Percentiles rank a stretch among this genome's conserved stretches.
These are phyloP conservation scores for Hymenoscyphus infarciens DNA, from an alignment of 2,329 filamentous ascomycete genomes.

Conservation along the genomic window DNA sequence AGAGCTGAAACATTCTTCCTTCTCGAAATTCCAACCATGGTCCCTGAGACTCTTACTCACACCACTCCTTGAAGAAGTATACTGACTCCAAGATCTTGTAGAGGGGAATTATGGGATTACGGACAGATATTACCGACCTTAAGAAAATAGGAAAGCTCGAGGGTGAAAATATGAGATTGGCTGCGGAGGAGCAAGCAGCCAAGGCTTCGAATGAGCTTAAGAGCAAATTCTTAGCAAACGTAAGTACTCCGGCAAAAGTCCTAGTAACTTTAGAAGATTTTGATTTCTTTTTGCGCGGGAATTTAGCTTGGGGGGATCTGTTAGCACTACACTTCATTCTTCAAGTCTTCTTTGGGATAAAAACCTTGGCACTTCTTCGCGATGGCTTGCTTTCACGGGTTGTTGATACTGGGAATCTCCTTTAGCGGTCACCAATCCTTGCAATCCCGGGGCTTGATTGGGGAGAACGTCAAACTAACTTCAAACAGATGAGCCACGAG, in stretches of 20 bases:
- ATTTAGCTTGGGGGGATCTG: no score
- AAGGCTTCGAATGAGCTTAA: constrained; percentile 28
- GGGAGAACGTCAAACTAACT: not conserved
- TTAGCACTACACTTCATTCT: not conserved
- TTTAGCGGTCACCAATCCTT: not conserved
- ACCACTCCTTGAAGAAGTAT: no score
- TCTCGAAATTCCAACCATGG: no score
- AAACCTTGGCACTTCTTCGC: not conserved
- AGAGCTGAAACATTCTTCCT: no score
- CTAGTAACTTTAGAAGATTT: not conserved
- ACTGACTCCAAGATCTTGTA: no score
- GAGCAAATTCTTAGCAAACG: constrained; percentile 30
- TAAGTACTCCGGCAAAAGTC: constrained; percentile 13
- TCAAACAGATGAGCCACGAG: constrained; percentile 29
- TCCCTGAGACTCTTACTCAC: no score
- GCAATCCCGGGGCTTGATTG: no score
- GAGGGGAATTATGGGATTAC: constrained; percentile 26
- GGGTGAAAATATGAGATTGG: constrained; percentile 25
- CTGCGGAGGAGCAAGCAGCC: constrained; percentile 26
- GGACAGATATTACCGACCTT: constrained; percentile 29
- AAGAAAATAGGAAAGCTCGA: constrained; percentile 24
- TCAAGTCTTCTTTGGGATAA: not conserved
- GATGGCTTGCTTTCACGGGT: no score
- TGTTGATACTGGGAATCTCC: not conserved
- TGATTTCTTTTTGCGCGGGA: no score